These are phyloP conservation scores for Clavariopsis aquatica DNA, from an alignment of 495 filamentous ascomycete species.

Conservation along the genomic window DNA sequence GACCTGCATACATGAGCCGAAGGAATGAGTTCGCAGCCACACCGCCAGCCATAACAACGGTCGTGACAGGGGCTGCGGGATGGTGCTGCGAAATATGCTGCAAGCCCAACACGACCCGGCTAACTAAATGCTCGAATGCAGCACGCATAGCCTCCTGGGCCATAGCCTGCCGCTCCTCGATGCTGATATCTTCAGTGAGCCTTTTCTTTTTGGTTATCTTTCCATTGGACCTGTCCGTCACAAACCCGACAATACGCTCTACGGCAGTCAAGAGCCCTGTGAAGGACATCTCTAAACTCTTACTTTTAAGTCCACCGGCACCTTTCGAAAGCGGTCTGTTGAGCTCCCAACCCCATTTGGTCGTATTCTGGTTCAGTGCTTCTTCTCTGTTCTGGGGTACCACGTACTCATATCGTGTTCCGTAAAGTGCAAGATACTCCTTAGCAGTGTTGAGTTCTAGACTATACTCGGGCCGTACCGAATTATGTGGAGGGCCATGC, in stretches of 20 bases:
- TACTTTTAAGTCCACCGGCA: conserved; percentile 37
- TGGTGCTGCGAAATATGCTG: conserved; percentile 41
- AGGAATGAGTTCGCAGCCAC: conserved; percentile 84
- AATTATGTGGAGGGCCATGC: not conserved
- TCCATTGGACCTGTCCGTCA: conserved; percentile 38
- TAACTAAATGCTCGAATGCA: conserved; percentile 85
- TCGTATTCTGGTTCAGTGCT: conserved; percentile 50
- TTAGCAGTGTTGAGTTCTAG: conserved; percentile 35
- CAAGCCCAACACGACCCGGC: conserved; percentile 69
- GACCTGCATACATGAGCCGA: conserved; percentile 54
- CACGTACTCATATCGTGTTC: conserved; percentile 19
- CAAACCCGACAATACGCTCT: conserved; percentile 50
- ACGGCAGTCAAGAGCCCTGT: conserved; percentile 61
- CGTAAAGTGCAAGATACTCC: conserved; percentile 47
- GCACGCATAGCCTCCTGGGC: conserved; percentile 73
- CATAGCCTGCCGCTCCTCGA: conserved; percentile 59
- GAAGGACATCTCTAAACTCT: conserved; percentile 62
- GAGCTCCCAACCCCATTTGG: conserved; percentile 60
- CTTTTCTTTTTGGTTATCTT: conserved; percentile 19
- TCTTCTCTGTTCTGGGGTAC: conserved; percentile 57
- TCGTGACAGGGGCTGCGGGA: conserved; percentile 46
- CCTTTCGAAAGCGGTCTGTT: conserved; percentile 57
- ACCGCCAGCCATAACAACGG: conserved; percentile 82
- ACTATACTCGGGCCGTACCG: conserved; percentile 18
- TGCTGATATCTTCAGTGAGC: conserved; percentile 32